These are phyloP conservation scores for Kwoniella dendrophila DNA, from an alignment of 768 basidiomycete species.

Conservation along the genomic window DNA sequence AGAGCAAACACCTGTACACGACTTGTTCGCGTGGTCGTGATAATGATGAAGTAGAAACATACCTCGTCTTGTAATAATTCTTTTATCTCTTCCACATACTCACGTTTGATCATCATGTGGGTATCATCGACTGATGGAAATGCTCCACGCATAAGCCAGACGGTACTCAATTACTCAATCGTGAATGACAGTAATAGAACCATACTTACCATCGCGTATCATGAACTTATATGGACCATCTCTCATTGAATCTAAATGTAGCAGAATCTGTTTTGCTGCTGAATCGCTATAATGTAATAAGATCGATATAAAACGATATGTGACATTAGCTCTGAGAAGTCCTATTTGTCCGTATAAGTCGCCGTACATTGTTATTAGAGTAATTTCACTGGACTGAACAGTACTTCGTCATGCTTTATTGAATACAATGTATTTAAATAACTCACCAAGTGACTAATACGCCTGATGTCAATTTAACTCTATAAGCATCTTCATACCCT, in stretches of 20 bases:
- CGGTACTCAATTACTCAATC: background rate
- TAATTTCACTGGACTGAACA: constrained; percentile 9
- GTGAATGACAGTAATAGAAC: no score
- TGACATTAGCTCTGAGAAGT: background rate
- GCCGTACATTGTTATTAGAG: background rate
- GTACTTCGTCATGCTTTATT: background rate
- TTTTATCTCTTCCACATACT: constrained; percentile 47
- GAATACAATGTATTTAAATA: background rate
- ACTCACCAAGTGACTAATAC: constrained; percentile 37
- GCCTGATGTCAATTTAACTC: constrained; percentile 34
- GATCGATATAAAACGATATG: background rate
- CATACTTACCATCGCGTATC: constrained; percentile 36
- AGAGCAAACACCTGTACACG: no score
- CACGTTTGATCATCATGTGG: constrained; percentile 41
- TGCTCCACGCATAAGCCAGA: background rate
- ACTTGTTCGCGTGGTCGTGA: no score
- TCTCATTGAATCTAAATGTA: constrained; percentile 38
- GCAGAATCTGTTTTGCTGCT: constrained; percentile 51
- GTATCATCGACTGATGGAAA: constrained; percentile 38
- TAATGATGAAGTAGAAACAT: constrained; percentile 4
- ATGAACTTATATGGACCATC: constrained; percentile 46
- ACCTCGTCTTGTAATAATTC: constrained; percentile 46
- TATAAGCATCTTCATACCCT: constrained; percentile 33
- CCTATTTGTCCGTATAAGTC: no score
- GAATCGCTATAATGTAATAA: constrained; percentile 46